Base-by-base conservation (phyloP, 805 yeast species). In the Hanseniaspora lachancei region DNA sequence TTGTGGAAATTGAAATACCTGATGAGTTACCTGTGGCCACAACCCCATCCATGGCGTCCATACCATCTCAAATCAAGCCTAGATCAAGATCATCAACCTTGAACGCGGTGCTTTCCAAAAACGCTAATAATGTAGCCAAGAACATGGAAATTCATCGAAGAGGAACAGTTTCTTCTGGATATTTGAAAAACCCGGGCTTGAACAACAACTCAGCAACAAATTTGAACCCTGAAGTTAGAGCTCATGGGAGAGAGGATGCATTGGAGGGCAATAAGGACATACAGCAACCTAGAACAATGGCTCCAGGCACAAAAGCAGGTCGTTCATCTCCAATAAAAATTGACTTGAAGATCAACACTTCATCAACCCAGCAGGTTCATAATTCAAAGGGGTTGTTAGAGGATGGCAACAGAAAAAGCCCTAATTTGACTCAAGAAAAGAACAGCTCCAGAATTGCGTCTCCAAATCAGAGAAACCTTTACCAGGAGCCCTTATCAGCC, bases 1-100 rank as follows among this genome's bases (percentile, higher is more conserved):
- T 56, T 5, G 42, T 83, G 2, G 77, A 77, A 58, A 77, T 77
- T 58, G 89, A 84, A 64, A 85, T 84, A 43, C 91, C 91, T 1
- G 71, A 68, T 58, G 72, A 68, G 47, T 55, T 68, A 36, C 72
- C 72, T 12, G 60, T 61, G 1, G 63, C 63, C 20, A 47, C 65
- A 2, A 48, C 61, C 12, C 61, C 62, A 2, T 58, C 60, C 12
- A 57, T 59, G n/a, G 54, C 63, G 1, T 49, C 61, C 72, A 54
- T 71, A 70, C 57, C 70, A 9, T 68, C 74, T 12, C 71, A 73
- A 15, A 69, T 73, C 9, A 68, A 70, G 42, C 66, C 77, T 10
- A 66, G 65, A 49, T 68, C 67, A 23, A 66, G 72, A 24, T 67
- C 72, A 5, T 62, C 71, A 23, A 63, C 72, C 7, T 61, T 67